Evolutionary conservation across 2,329 filamentous ascomycete genomes (phyloP), one percentile per base, ranked within the genome.

Genomic region (Fusarium sororula): DNA sequence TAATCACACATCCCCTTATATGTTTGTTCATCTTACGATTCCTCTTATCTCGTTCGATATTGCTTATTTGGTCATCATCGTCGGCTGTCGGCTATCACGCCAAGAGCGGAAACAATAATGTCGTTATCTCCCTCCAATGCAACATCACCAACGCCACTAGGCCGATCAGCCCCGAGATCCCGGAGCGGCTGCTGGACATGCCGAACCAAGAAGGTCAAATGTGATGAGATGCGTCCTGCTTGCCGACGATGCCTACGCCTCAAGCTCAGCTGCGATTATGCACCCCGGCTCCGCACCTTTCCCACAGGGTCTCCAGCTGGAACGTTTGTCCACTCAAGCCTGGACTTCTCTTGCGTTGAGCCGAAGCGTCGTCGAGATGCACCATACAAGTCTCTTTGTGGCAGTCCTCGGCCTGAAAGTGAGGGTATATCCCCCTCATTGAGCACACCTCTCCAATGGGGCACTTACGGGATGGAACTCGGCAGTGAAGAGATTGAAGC

Each of bases 291-390:
- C 18, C 30, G 55, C 2, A 24, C 18, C 24, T 26, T 22, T 12
- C 30, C 24, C 7, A 47, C 24, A 22, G 30, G 5, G 7, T 20
- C n/a, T 5, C 9, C 39, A 4, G n/a, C 22, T 13, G 41, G 39
- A 24, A 45, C 30, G n/a, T 26, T 45, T 24, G n/a, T 47, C 14
- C 30, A 58, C 15, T 58, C 55, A 20, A 47, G 41, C 24, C 10
- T 47, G 0, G n/a, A 58, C 24, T 17, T 35, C 7, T 45, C 41
- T 6, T 11, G 41, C 20, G 7, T 45, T 13, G 8, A 32, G 28
- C n/a, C 39, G 1, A 37, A 3, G 0, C 7, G 9, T 18, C n/a
- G n/a, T 7, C 6, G 0, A 20, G 17, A 24, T 14, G 22, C 5
- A 20, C 12, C 12, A 15, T 3, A 37, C 7, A 8, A 26, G 13